Conservation (phyloP, 805 yeast species). For the Candida nanaspora region DNA sequence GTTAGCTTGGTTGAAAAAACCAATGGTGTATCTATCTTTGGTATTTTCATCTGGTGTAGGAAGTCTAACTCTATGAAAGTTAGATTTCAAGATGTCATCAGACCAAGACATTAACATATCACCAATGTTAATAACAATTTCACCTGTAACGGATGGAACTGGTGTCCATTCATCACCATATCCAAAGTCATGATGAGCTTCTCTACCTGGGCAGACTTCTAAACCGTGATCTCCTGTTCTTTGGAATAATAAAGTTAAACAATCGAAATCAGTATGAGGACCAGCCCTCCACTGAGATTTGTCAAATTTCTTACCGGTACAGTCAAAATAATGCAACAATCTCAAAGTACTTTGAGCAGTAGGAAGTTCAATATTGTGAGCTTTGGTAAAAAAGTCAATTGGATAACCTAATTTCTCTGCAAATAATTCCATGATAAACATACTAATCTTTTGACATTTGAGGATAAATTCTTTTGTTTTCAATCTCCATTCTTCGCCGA, state of each 20-base stretch:
- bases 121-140: slow-evolving; percentile 29
- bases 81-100: slow-evolving; percentile 26
- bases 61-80: slow-evolving; percentile 28
- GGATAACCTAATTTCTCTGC: slow-evolving; percentile 26
- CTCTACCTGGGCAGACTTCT: slow-evolving; percentile 31
- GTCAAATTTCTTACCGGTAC: slow-evolving; percentile 15
- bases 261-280: slow-evolving; percentile 31
- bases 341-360: slow-evolving; percentile 29
- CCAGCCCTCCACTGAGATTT: slow-evolving; percentile 29
- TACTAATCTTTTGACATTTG: slow-evolving; percentile 20
- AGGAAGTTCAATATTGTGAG: slow-evolving; percentile 19
- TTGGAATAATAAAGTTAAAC: slow-evolving; percentile 27
- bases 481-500: slow-evolving; percentile 23
- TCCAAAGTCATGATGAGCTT: slow-evolving; percentile 27
- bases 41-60: slow-evolving; percentile 23
- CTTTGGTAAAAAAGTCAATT: slow-evolving; percentile 18
- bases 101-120: slow-evolving; percentile 34
- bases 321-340: slow-evolving; percentile 25
- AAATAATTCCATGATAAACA: slow-evolving; percentile 20
- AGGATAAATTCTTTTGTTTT: slow-evolving; percentile 14
- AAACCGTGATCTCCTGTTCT: slow-evolving; percentile 29
- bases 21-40: slow-evolving; percentile 24
- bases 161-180: slow-evolving; percentile 28
- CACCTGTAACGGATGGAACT: slow-evolving; percentile 26
- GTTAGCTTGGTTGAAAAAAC: slow-evolving; percentile 30